These are phyloP conservation scores for Sugiyamaella castrensis DNA, from an alignment of 1,139 yeast genomes.

Conservation along the genomic window DNA sequence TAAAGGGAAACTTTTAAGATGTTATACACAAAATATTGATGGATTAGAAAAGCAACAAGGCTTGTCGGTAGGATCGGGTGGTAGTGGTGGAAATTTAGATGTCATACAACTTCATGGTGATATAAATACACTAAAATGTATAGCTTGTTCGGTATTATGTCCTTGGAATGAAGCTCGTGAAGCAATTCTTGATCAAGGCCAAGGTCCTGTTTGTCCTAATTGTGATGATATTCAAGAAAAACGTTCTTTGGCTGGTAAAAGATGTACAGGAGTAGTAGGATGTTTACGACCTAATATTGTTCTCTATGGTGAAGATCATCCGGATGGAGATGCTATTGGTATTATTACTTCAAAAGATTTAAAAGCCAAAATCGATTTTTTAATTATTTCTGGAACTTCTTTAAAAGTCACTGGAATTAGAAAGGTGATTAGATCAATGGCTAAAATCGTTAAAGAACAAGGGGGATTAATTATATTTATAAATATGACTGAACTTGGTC, in stretches of 20 bases:
- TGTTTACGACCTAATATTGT: constrained; percentile 71
- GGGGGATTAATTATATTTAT: constrained; percentile 62
- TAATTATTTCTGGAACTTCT: constrained; percentile 74
- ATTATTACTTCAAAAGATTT: constrained; percentile 57
- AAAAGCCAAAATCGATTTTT: constrained; percentile 55
- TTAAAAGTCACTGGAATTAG: constrained; percentile 72
- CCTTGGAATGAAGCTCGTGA: constrained; percentile 60
- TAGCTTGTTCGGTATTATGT: constrained; percentile 57
- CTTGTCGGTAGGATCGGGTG: constrained; percentile 31
- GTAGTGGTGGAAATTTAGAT: constrained; percentile 42
- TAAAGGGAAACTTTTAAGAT: constrained; percentile 66
- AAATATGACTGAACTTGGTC: constrained; percentile 46
- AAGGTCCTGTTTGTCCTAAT: constrained; percentile 60
- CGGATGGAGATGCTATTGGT: constrained; percentile 64
- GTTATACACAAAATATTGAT: constrained; percentile 78
- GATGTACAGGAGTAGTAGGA: constrained; percentile 61
- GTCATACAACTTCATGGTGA: constrained; percentile 93
- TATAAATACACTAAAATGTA: constrained; percentile 69
- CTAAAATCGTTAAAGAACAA: constrained; percentile 54
- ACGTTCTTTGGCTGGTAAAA: constrained; percentile 57
- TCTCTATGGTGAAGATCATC: constrained; percentile 76
- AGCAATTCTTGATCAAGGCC: constrained; percentile 48
- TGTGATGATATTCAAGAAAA: constrained; percentile 55
- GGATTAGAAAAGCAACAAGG: constrained; percentile 56
- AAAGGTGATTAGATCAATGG: constrained; percentile 57